Percentiles rank a stretch among this genome's conserved stretches.
phyloP scores from a whole-genome alignment of 2,329 filamentous ascomycete genomes.

The Blastomyces emzantsi region DNA sequence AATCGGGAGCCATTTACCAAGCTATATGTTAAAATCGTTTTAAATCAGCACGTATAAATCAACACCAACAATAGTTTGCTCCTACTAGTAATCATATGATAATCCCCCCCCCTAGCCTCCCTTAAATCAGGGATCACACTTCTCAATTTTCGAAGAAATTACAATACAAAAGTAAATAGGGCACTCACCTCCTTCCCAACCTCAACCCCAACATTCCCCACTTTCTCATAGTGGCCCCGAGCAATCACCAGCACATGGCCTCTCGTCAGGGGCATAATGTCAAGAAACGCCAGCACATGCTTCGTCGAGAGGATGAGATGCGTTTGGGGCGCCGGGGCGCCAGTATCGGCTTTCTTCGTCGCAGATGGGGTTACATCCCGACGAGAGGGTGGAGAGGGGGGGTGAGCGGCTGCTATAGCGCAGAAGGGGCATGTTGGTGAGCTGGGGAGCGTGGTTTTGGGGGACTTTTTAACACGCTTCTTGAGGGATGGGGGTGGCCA shows the following conservation, averaged over 20 bases:
- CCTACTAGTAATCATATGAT: background rate
- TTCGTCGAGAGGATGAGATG: constrained; percentile 68
- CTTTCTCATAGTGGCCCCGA: constrained; percentile 65
- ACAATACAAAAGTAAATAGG: background rate
- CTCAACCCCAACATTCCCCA: constrained; percentile 56
- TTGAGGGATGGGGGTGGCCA: background rate
- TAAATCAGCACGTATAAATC: background rate
- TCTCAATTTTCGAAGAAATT: background rate
- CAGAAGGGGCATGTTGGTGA: constrained; percentile 47
- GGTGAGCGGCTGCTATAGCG: constrained; percentile 46
- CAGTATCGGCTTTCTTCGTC: background rate
- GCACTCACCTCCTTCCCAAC: constrained; percentile 60
- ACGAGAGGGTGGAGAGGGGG: constrained; percentile 26
- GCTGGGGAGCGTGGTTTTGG: background rate
- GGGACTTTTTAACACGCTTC: background rate
- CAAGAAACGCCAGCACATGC: constrained; percentile 74
- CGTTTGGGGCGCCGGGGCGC: constrained; percentile 15
- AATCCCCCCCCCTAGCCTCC: background rate
- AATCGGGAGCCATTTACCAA: constrained; percentile 40
- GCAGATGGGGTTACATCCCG: constrained; percentile 11
- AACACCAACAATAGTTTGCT: background rate
- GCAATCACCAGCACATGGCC: constrained; percentile 81
- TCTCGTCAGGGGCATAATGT: constrained; percentile 77
- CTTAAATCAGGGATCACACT: too few species aligned
- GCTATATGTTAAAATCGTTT: constrained; percentile 20